Evolutionary conservation across 257 asterid genomes (phyloP).

Genomic region (Solanum chilense): DNA sequence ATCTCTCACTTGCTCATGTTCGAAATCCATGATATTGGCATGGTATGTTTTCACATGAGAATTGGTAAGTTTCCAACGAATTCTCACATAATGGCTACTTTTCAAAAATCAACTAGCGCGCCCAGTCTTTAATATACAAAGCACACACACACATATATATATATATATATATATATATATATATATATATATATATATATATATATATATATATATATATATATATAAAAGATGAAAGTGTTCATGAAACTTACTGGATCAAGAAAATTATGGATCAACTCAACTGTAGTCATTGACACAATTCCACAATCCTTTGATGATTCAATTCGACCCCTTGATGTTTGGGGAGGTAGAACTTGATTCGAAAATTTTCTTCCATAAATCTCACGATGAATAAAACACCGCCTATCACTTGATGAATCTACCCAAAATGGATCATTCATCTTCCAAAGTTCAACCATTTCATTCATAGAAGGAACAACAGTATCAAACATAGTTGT

Average conservation of each 20-base stretch:
- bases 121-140: neutral
- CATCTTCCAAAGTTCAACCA: constrained; percentile 31
- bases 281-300: constrained; percentile 39
- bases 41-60: no score
- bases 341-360: constrained; percentile 10
- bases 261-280: constrained; percentile 44
- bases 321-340: constrained; percentile 40
- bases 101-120: neutral
- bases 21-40: neutral
- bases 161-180: no score
- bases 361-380: constrained; percentile 47
- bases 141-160: no score
- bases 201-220: no score
- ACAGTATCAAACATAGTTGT: constrained; percentile 25
- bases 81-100: neutral
- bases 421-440: constrained; percentile 58
- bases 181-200: no score
- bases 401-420: constrained; percentile 31
- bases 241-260: constrained; percentile 30
- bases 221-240: neutral
- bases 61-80: no score
- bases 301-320: constrained; percentile 54
- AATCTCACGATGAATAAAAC: constrained; percentile 25
- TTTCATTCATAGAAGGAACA: constrained; percentile 39
- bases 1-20: neutral